Percentiles rank a stretch among this genome's conserved stretches.
Evolutionary conservation across 2,329 filamentous ascomycete genomes (phyloP).

Genomic region (Biscogniauxia sp.): DNA sequence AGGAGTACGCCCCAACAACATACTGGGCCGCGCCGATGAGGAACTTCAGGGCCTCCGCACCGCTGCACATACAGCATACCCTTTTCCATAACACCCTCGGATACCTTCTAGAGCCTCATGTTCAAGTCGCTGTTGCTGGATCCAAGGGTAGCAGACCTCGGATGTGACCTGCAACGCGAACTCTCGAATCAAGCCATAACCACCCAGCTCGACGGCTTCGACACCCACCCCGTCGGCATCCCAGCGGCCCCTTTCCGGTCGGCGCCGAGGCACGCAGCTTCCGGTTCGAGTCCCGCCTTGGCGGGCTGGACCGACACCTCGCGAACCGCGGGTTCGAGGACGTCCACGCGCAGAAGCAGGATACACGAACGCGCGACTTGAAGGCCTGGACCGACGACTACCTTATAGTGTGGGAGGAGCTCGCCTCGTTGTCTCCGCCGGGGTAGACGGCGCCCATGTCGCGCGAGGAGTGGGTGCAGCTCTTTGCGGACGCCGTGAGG

Average conservation of each 20-base stretch:
- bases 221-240: slow-evolving; percentile 23
- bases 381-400: slow-evolving; percentile 29
- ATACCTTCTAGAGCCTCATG: slow-evolving; percentile 18
- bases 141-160: slow-evolving; percentile 24
- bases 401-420: slow-evolving; percentile 27
- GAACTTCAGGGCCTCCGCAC: slow-evolving; percentile 24
- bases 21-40: slow-evolving; percentile 21
- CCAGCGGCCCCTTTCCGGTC: slow-evolving; percentile 16
- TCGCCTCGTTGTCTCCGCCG: slow-evolving; percentile 18
- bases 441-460: slow-evolving; percentile 17
- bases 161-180: slow-evolving; percentile 19
- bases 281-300: slow-evolving; percentile 6
- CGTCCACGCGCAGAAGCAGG: not conserved
- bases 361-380: slow-evolving; percentile 15
- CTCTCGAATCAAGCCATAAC: slow-evolving; percentile 11
- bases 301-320: slow-evolving; percentile 10
- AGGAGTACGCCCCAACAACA: slow-evolving; percentile 5
- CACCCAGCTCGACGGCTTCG: slow-evolving; percentile 21
- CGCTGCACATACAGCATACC: slow-evolving; percentile 28
- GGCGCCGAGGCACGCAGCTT: slow-evolving; percentile 5
- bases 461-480: slow-evolving; percentile 17
- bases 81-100: slow-evolving; percentile 25
- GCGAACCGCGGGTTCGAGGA: slow-evolving; percentile 12
- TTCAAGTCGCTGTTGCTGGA: slow-evolving; percentile 8
- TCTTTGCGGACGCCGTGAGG: slow-evolving; percentile 18